Base-by-base conservation (phyloP, 1,139 yeast species). In the Sugiyamaella sp. region DNA sequence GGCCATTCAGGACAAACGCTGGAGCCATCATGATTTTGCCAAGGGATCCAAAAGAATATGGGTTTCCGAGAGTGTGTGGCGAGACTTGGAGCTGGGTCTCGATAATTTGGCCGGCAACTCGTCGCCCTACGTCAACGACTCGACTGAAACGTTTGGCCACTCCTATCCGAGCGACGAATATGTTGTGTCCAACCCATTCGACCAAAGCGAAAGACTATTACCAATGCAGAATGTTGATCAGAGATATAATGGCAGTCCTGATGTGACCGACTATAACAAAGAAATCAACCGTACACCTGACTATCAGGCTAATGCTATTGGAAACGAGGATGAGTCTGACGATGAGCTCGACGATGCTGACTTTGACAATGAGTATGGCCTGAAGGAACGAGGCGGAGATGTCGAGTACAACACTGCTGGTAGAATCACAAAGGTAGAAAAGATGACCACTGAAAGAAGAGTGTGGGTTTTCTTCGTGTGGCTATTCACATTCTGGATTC, bases 401-500 rank as follows among this genome's bases (percentile, higher is more conserved):
- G 33, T 57, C 17, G 62, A 60, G 35, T 40, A 37, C 8, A 44
- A 41, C 10, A 55, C 57, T 8, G 51, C 48, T n/a, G 54, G 49
- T 29, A 24, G 54, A 38, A 44, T 49, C 41, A 40, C 59, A 6
- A 68, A 65, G 52, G 68, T 70, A 3, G 64, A 66, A 46, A 59
- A 61, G 8, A 68, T 66, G 57, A 62, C 74, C 1, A 39, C 60
- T 1, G 65, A 66, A 29, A 63, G 77, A n/a, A 61, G 66, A 22
- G 52, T 63, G 3, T 73, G 76, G 76, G 72, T 73, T 8, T 50
- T 61, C 27, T 58, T 73, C 40, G 75, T 72, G 9, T 72, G 76
- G 76, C 22, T 59, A 17, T 49, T 68, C 37, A 73, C 76, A 1
- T 73, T 66, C 58, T 73, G 76, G 76, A 69, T 73, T 19, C 76